These are phyloP conservation scores for Cryomyces minteri DNA, from an alignment of 495 filamentous ascomycete genomes.

Conservation along the genomic window DNA sequence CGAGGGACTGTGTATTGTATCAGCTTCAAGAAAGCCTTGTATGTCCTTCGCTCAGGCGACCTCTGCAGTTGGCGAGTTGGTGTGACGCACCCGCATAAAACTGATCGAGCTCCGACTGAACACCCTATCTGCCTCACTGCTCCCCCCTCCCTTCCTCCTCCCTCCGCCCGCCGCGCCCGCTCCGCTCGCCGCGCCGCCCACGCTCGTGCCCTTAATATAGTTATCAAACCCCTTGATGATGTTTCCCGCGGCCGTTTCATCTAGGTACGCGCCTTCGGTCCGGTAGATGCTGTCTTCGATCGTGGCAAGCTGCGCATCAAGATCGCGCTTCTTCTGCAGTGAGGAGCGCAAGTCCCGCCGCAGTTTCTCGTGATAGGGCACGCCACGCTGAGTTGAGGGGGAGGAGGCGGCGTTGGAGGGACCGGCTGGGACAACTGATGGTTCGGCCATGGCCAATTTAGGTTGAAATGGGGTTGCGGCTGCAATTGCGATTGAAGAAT, in stretches of 20 bases:
- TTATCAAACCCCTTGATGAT: conserved; percentile 96
- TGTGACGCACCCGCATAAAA: conserved; percentile 15
- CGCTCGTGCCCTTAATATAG: conserved; percentile 69
- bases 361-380: conserved; percentile 59
- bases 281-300: conserved; percentile 74
- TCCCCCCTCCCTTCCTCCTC: conserved; percentile 15
- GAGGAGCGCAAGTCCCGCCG: conserved; percentile 49
- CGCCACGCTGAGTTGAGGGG: conserved; percentile 11
- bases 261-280: conserved; percentile 74
- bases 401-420: no score
- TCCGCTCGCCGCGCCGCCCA: conserved; percentile 7
- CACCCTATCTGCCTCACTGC: conserved; percentile 23
- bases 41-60: no score
- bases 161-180: conserved; percentile 9
- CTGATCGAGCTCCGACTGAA: conserved; percentile 22
- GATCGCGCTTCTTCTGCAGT: conserved; percentile 43
- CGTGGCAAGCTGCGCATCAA: conserved; percentile 48
- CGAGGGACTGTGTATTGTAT: not conserved
- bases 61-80: no score
- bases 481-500: no score
- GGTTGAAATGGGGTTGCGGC: no score
- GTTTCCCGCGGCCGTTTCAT: conserved; percentile 75
- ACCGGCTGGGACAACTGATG: no score
- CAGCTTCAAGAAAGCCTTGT: not conserved
- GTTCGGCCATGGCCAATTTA: no score